Conservation (phyloP, 2,329 filamentous ascomycete species). For the Calonectria honghensis region DNA sequence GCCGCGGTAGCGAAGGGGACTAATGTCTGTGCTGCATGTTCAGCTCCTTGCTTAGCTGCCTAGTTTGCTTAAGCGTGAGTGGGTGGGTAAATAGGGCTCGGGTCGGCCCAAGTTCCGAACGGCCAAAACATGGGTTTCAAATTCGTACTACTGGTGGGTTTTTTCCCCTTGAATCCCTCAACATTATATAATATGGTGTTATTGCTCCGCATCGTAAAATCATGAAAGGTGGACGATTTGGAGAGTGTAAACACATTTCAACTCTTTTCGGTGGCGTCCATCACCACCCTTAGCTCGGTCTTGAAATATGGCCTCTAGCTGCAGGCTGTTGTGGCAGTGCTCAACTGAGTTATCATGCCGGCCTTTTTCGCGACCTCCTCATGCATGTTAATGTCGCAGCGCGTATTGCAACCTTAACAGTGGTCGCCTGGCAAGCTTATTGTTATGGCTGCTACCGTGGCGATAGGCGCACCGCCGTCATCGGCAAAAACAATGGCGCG, state of each 20-base stretch:
- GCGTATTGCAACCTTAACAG: conserved; percentile 1
- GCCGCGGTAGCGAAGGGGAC: background rate
- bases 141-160: background rate
- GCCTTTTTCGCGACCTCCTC: conserved; percentile 12
- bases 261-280: background rate
- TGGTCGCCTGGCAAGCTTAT: background rate
- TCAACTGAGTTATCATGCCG: background rate
- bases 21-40: conserved; percentile 20
- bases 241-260: background rate
- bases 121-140: background rate
- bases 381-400: conserved; percentile 4
- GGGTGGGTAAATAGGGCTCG: conserved; percentile 16
- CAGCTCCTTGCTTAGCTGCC: conserved; percentile 23
- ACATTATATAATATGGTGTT: background rate
- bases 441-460: background rate
- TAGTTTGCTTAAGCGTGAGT: conserved; percentile 11
- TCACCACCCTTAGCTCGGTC: background rate
- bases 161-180: background rate
- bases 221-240: background rate
- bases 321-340: conserved; percentile 2
- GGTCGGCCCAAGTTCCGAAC: background rate
- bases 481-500: background rate
- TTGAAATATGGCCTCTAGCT: background rate
- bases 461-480: background rate
- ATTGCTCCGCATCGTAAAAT: background rate